Evolutionary conservation across 202 grass and related monocot genomes (phyloP), one percentile per base, ranked within the genome.

Genomic region (Schoenoplectus triqueter): DNA sequence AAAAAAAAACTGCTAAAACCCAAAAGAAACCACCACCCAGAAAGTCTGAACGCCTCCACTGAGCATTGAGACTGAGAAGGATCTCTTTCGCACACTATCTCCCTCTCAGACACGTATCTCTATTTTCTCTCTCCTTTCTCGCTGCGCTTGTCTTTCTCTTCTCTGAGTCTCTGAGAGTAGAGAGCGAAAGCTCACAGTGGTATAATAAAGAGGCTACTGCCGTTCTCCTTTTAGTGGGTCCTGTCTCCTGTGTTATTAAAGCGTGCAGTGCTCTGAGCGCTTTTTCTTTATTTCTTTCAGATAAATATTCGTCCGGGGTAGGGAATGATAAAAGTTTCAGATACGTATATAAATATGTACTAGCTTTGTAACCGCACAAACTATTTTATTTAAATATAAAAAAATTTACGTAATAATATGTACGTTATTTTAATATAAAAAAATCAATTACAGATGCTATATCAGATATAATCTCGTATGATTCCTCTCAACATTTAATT

Each of bases 1-100:
- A 59, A n/a, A 77, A 57, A 50, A 77, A 52, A 31, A 19, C 73
- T 77, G 51, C 64, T 51, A 69, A 83, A 83, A 82, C 18, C 64
- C 47, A 81, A 66, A 46, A 81, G 60, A 82, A 68, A 40, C 48
- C 47, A 83, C 63, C 14, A 83, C 19, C 80, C 17, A 83, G 47
- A 52, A 83, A 83, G 80, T 67, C 18, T 40, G 66, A 68, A 55
- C 64, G 46, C 47, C 21, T 39, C 20, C 64, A 69, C 80, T 44
- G 48, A 21, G 68, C 80, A 50, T 39, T 82, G 10, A 46, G 62
- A 67, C 10, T 82, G 42, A 82, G 62, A 67, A n/a, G 18, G 54
- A 11, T n/a, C 13, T 14, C 56, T 15, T 14, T 59, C 14, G 10
- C 56, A 15, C 56, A 59, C 56, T 59, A 4, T 15, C 56, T 59